Evolutionary conservation across 2,329 filamentous ascomycete species (phyloP).

Genomic region (Fusarium scirpi): DNA sequence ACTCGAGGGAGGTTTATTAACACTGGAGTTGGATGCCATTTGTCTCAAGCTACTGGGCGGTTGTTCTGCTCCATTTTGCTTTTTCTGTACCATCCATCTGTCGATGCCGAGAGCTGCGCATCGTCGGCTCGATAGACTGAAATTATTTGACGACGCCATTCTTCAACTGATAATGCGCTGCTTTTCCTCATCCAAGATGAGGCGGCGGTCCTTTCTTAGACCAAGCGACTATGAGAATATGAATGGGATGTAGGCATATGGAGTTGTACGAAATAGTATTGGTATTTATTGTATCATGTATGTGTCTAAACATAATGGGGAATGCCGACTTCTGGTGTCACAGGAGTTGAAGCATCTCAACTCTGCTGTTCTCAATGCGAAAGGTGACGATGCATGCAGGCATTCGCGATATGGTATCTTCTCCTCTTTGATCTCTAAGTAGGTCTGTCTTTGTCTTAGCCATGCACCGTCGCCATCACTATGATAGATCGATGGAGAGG

Average conservation of each 20-base stretch:
- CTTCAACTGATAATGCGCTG: conserved; percentile 16
- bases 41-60: conserved; percentile 32
- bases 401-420: background rate
- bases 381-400: background rate
- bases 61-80: conserved; percentile 20
- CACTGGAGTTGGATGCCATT: conserved; percentile 45
- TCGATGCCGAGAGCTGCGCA: conserved; percentile 32
- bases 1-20: conserved; percentile 16
- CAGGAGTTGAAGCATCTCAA: background rate
- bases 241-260: conserved; percentile 29
- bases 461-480: background rate
- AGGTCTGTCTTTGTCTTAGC: background rate
- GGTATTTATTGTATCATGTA: conserved; percentile 29
- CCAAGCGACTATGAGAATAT: conserved; percentile 16
- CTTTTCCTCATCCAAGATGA: conserved; percentile 6
- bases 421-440: too few relatives aligned
- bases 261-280: conserved; percentile 26
- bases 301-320: conserved; percentile 14
- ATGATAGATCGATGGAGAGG: background rate
- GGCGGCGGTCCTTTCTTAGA: conserved; percentile 27
- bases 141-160: conserved; percentile 26
- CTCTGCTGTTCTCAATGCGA: background rate
- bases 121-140: conserved; percentile 30
- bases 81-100: conserved; percentile 25
- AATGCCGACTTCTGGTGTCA: background rate